These are phyloP conservation scores for Skeletonema grethae DNA, from an alignment of 108 stramenopile species.

Conservation along the genomic window DNA sequence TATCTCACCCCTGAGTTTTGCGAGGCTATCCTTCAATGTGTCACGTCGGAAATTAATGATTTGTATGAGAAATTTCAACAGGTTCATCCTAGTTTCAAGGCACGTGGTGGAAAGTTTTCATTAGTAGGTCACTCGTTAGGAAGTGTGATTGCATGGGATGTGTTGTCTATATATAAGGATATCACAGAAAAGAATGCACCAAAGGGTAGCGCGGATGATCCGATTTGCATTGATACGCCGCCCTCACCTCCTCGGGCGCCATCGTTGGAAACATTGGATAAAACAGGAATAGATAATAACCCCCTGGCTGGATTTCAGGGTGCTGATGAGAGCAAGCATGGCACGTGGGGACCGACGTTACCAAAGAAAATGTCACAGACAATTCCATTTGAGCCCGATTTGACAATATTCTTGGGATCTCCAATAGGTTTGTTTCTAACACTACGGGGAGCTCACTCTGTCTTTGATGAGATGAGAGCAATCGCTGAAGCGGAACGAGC, in stretches of 20 bases:
- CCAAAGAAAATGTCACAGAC: constrained; percentile 51
- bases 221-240: constrained; percentile 31
- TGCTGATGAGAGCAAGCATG: constrained; percentile 42
- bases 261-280: constrained; percentile 24
- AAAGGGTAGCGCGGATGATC: constrained; percentile 25
- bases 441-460: constrained; percentile 76
- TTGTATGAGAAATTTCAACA: constrained; percentile 58
- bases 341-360: constrained; percentile 78
- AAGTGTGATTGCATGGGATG: constrained; percentile 87
- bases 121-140: constrained; percentile 88
- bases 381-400: constrained; percentile 76
- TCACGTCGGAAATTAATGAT: constrained; percentile 70
- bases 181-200: constrained; percentile 27
- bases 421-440: constrained; percentile 84
- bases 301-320: not conserved
- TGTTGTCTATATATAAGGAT: constrained; percentile 73
- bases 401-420: constrained; percentile 76
- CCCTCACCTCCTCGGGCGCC: constrained; percentile 9
- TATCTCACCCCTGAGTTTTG: constrained; percentile 86
- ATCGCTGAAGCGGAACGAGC: constrained; percentile 48
- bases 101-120: constrained; percentile 59
- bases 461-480: constrained; percentile 74
- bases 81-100: constrained; percentile 63
- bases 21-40: constrained; percentile 70
- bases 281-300: not conserved